Conservation (phyloP, 1,284 basidiomycete species). For the Malassezia vespertilionis region DNA sequence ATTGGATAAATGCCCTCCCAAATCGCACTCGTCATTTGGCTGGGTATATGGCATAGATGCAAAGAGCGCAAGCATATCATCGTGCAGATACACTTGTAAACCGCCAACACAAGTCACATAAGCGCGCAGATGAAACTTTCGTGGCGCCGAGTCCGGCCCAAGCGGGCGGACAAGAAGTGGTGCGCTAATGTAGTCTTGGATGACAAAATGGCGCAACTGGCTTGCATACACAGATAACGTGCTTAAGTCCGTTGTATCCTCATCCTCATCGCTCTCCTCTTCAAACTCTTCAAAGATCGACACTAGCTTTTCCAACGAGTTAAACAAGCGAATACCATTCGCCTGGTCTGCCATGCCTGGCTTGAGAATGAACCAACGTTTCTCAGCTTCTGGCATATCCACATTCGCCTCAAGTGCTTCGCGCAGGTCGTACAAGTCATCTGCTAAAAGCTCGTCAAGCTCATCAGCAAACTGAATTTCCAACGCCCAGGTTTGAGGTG, state of each 20-base stretch:
- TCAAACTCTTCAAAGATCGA: conserved; percentile 71
- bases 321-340: conserved; percentile 85
- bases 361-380: conserved; percentile 57
- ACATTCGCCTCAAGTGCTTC: conserved; percentile 51
- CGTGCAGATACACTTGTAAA: conserved; percentile 55
- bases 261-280: conserved; percentile 48
- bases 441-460: conserved; percentile 80
- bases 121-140: conserved; percentile 76
- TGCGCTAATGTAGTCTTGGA: conserved; percentile 59
- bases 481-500: conserved; percentile 74
- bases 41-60: conserved; percentile 43
- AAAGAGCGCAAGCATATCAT: conserved; percentile 75
- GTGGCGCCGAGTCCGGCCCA: conserved; percentile 1
- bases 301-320: conserved; percentile 62
- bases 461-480: conserved; percentile 88
- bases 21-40: conserved; percentile 50
- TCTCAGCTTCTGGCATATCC: conserved; percentile 50
- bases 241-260: conserved; percentile 17
- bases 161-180: conserved; percentile 22
- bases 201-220: conserved; percentile 88
- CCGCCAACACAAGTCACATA: conserved; percentile 68
- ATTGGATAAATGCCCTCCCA: conserved; percentile 81
- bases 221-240: conserved; percentile 52
- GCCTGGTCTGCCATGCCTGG: conserved; percentile 95
- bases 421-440: conserved; percentile 82